These are phyloP conservation scores for Cyclotella cryptica DNA, from an alignment of 108 stramenopile species.

Conservation along the genomic window DNA sequence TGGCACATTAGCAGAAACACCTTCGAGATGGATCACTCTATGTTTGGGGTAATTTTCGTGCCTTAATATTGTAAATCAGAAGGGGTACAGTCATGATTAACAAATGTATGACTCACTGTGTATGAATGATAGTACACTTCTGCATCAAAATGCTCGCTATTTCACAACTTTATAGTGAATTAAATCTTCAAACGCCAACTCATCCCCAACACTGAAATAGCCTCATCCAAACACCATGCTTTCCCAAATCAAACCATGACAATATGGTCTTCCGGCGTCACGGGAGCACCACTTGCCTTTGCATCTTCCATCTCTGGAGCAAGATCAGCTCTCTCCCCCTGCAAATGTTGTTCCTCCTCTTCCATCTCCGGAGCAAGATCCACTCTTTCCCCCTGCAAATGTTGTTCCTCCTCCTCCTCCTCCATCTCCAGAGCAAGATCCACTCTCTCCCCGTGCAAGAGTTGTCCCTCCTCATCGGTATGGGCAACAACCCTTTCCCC, in stretches of 20 bases:
- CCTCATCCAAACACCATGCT: background rate
- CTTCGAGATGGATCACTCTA: too few relatives aligned
- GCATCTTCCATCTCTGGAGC: background rate
- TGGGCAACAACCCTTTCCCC: constrained; percentile 1
- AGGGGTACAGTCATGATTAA: too few relatives aligned
- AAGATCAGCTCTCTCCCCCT: background rate
- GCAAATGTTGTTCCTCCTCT: background rate
- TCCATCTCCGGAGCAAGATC: background rate
- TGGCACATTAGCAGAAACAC: too few relatives aligned
- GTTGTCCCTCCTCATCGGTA: too few relatives aligned
- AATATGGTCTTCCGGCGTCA: background rate
- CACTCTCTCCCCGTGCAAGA: background rate
- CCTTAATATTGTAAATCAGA: too few relatives aligned
- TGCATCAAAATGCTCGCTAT: background rate
- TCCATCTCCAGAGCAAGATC: background rate
- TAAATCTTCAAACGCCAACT: background rate
- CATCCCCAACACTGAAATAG: background rate
- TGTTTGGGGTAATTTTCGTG: too few relatives aligned
- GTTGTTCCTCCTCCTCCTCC: background rate
- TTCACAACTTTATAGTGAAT: background rate
- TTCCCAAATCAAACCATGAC: background rate
- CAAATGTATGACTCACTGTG: too few relatives aligned
- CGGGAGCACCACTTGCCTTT: background rate
- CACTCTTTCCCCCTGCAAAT: background rate
- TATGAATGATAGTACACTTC: too few relatives aligned